Percentiles rank a stretch among this genome's conserved stretches.
These are phyloP conservation scores for Auricularia sp. DNA, from an alignment of 768 basidiomycete species.

Conservation along the genomic window DNA sequence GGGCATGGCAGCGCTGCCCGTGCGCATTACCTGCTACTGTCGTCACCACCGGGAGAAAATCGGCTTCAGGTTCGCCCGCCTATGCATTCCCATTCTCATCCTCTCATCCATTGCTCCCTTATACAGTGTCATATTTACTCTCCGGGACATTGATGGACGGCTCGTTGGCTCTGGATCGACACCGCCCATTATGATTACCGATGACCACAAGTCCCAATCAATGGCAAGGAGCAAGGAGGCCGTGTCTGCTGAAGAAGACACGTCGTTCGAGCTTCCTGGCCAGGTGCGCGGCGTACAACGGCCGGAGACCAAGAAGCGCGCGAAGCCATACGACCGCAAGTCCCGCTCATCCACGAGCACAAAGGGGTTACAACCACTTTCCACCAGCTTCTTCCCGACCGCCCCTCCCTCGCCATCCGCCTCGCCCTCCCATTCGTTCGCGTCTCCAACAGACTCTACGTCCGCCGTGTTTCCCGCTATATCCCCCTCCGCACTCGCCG, in stretches of 20 bases:
- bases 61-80: slow-evolving; percentile 47
- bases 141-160: slow-evolving; percentile 71
- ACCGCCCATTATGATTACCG: slow-evolving; percentile 94
- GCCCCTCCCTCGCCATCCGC: slow-evolving; percentile 6
- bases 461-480: not conserved
- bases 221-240: not conserved
- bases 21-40: slow-evolving; percentile 96
- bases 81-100: not conserved
- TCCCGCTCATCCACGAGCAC: not conserved
- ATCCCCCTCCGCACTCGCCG: not conserved
- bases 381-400: slow-evolving; percentile 4
- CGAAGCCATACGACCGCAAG: slow-evolving; percentile 1
- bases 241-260: not conserved
- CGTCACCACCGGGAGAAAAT: slow-evolving; percentile 96
- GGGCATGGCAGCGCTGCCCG: slow-evolving; percentile 81
- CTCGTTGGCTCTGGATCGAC: slow-evolving; percentile 74
- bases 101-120: not conserved
- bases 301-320: not conserved
- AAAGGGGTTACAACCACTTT: slow-evolving; percentile 1
- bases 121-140: slow-evolving; percentile 66
- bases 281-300: not conserved
- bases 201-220: slow-evolving; percentile 84
- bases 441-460: slow-evolving; percentile 3
- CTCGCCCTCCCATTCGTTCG: not conserved
- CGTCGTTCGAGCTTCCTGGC: not conserved